phyloP scores from a whole-genome alignment of 169 alveolate species.

The Plasmodium falciparum region DNA sequence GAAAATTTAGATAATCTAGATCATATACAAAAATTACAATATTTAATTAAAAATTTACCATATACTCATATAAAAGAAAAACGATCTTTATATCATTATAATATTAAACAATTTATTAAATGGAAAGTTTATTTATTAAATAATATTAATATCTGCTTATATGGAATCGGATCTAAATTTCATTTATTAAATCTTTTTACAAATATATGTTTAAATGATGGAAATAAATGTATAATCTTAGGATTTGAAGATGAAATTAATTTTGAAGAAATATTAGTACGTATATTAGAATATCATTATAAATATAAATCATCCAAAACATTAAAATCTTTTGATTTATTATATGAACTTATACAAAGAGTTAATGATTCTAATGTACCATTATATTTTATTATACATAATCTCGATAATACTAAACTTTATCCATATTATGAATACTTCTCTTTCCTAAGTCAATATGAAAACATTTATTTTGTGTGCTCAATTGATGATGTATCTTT shows the following conservation, averaged over 20 bases:
- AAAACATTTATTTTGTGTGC: slow-evolving; percentile 47
- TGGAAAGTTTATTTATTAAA: slow-evolving; percentile 71
- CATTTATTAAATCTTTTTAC: slow-evolving; percentile 53
- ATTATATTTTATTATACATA: slow-evolving; percentile 57
- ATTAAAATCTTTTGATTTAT: slow-evolving; percentile 54
- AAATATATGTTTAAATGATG: slow-evolving; percentile 66
- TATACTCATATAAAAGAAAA: slow-evolving; percentile 66
- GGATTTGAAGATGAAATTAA: slow-evolving; percentile 66
- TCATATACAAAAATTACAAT: slow-evolving; percentile 59
- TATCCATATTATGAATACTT: slow-evolving; percentile 68
- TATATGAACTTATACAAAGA: slow-evolving; percentile 44
- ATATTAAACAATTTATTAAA: slow-evolving; percentile 52
- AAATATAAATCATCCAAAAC: slow-evolving; percentile 45
- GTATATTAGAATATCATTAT: slow-evolving; percentile 65
- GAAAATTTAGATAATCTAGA: slow-evolving; percentile 56
- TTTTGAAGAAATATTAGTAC: slow-evolving; percentile 56
- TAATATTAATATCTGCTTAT: slow-evolving; percentile 63
- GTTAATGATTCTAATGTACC: slow-evolving; percentile 63
- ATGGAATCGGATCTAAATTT: slow-evolving; percentile 67
- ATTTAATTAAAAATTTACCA: slow-evolving; percentile 46
- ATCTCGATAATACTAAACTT: slow-evolving; percentile 53
- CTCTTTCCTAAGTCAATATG: slow-evolving; percentile 59
- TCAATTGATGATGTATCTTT: slow-evolving; percentile 69
- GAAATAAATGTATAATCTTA: slow-evolving; percentile 50
- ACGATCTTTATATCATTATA: slow-evolving; percentile 63